Evolutionary conservation across 129 eudicot genomes (phyloP), one percentile per base, ranked within the genome.

Genomic region (Deinandra increscens): DNA sequence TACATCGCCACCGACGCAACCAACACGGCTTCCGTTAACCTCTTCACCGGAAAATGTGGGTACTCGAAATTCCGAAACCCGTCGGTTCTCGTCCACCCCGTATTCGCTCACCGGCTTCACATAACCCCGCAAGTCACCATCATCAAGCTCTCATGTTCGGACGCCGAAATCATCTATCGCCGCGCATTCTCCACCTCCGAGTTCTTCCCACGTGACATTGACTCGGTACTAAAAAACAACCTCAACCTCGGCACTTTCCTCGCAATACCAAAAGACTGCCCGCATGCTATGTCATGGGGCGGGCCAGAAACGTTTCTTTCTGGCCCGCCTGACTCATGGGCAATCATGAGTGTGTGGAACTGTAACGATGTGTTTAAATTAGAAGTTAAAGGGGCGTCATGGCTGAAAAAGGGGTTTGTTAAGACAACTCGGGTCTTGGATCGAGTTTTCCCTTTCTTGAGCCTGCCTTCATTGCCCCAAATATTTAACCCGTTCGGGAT

Each of bases 161-260:
- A 94, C 18, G 99, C 99, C 0, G 99, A 85, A 67, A 53, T 65
- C 18, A 82, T 94, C 72, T 94, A 94, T 82, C 90, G 95, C n/a
- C 79, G 72, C 22, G 81, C 81, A 14, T 94, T 87, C 80, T 85
- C 93, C 26, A 85, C 97, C 66, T 83, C 84, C 41, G 99, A 94
- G 87, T 94, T 94, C 75, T 94, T 89, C 66, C 99, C 99, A 1
- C 79, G 90, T 2, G 99, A 94, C 84, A 87, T 94, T 56, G 99
- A 84, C 72, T 69, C 93, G 0, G 79, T 94, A 13, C 66, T 94
- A 26, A 80, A 51, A 69, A 89, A 94, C 73, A 83, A 69, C n/a
- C 93, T 89, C 51, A 87, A 64, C 46, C 81, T 89, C 3, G 99
- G 99, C 43, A 89, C 99, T 1, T 94, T 85, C 61, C 58, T 94